Conservation (phyloP, 1,284 basidiomycete genomes). For the Xerocomus amazonicus region DNA sequence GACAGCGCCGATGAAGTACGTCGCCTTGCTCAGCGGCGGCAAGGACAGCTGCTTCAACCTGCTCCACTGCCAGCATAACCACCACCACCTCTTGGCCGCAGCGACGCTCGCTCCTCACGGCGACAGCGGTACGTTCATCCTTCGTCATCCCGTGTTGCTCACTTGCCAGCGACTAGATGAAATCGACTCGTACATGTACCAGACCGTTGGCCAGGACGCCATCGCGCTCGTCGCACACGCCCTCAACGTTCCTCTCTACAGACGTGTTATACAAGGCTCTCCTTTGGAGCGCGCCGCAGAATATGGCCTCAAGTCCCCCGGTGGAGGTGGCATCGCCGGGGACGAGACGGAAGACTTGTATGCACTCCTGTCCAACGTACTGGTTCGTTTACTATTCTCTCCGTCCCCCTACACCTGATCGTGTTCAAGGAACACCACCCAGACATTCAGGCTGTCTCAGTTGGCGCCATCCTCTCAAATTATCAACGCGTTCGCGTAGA, state of each 20-base stretch:
- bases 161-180: slow-evolving; percentile 67
- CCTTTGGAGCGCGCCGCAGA: slow-evolving; percentile 81
- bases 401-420: slow-evolving; percentile 2
- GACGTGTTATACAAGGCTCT: slow-evolving; percentile 75
- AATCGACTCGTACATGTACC: slow-evolving; percentile 98
- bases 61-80: slow-evolving; percentile 82
- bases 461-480: slow-evolving; percentile 95
- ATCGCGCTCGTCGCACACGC: slow-evolving; percentile 86
- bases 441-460: slow-evolving; percentile 84
- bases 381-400: slow-evolving; percentile 48
- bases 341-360: slow-evolving; percentile 98
- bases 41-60: slow-evolving; percentile 99
- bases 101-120: slow-evolving; percentile 83
- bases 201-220: slow-evolving; percentile 95
- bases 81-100: slow-evolving; percentile 86
- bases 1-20: slow-evolving; percentile 74
- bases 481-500: slow-evolving; percentile 97
- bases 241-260: slow-evolving; percentile 83
- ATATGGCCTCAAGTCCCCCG: slow-evolving; percentile 69
- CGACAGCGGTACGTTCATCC: slow-evolving; percentile 68
- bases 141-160: slow-evolving; percentile 11
- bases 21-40: slow-evolving; percentile 93
- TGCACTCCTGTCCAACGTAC: slow-evolving; percentile 72
- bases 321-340: slow-evolving; percentile 54
- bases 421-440: slow-evolving; percentile 66